Conservation (phyloP, 2,329 filamentous ascomycete species). For the Fusarium sp. region DNA sequence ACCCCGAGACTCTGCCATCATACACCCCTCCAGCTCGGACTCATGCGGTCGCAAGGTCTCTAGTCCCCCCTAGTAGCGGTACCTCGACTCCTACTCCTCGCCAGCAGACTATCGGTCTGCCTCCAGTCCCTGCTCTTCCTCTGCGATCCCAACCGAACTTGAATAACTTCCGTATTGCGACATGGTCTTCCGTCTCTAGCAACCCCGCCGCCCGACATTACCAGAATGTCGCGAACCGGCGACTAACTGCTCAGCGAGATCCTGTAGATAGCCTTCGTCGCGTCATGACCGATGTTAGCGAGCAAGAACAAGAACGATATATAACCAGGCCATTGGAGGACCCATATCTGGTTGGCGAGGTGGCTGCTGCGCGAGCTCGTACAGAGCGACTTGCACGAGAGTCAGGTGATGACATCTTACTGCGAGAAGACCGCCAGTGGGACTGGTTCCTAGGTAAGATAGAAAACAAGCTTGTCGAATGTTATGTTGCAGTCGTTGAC, state of each 20-base stretch:
- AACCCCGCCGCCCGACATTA: conserved; percentile 70
- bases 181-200: conserved; percentile 70
- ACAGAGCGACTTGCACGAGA: conserved; percentile 69
- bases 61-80: conserved; percentile 40
- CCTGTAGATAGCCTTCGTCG: conserved; percentile 47
- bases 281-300: conserved; percentile 35
- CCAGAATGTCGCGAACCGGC: conserved; percentile 72
- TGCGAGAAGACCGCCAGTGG: conserved; percentile 70
- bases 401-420: conserved; percentile 65
- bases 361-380: conserved; percentile 69
- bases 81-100: conserved; percentile 46
- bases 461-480: background rate
- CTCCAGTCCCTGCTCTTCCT: conserved; percentile 61
- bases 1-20: conserved; percentile 62
- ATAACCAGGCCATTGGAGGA: conserved; percentile 70
- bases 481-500: conserved; percentile 24
- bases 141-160: conserved; percentile 58
- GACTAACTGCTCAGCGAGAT: conserved; percentile 62
- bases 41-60: conserved; percentile 29
- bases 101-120: conserved; percentile 60
- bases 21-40: conserved; percentile 58
- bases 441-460: conserved; percentile 70
- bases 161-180: conserved; percentile 67
- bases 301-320: conserved; percentile 36
- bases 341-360: conserved; percentile 75